Evolutionary conservation across 2,329 filamentous ascomycete species (phyloP).

Genomic region (Berkeleyomyces basicola): DNA sequence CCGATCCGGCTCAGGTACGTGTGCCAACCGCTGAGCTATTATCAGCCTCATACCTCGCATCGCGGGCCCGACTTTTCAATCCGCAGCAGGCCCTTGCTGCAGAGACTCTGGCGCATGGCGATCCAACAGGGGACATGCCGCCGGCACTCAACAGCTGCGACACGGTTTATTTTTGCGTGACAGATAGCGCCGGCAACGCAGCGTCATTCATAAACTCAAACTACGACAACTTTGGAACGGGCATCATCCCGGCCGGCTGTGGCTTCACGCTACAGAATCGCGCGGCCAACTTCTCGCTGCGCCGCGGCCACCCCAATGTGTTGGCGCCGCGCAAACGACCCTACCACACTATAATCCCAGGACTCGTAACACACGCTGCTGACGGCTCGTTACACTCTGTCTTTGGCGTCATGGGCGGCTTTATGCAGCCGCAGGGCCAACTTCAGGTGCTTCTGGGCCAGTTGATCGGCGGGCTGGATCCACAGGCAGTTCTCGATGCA

Average conservation of each 20-base stretch:
- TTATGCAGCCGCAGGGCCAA: conserved; percentile 96
- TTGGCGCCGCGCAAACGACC: conserved; percentile 71
- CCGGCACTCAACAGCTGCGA: conserved; percentile 76
- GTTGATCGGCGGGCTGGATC: conserved; percentile 62
- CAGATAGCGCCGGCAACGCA: conserved; percentile 70
- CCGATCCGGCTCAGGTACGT: conserved; percentile 57
- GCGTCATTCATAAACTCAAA: conserved; percentile 96
- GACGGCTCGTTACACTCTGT: conserved; percentile 67
- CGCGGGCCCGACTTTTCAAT: conserved; percentile 45
- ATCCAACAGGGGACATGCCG: conserved; percentile 29
- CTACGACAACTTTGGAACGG: conserved; percentile 76
- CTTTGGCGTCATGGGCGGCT: conserved; percentile 94
- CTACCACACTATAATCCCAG: conserved; percentile 96
- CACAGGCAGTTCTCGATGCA: conserved; percentile 79
- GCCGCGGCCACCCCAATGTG: conserved; percentile 57
- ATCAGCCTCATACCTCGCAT: conserved; percentile 54
- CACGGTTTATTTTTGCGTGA: conserved; percentile 84
- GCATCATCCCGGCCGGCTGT: conserved; percentile 68
- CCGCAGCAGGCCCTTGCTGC: conserved; percentile 48
- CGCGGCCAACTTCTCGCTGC: conserved; percentile 68
- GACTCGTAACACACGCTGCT: conserved; percentile 60
- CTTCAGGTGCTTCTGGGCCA: conserved; percentile 86
- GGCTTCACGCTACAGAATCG: conserved; percentile 94
- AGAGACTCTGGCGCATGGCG: conserved; percentile 45
- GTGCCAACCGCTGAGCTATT: conserved; percentile 58